Percentiles rank a stretch among this genome's conserved stretches.
Evolutionary conservation across 2,329 filamentous ascomycete genomes (phyloP).

Genomic region (Nemania sp.): DNA sequence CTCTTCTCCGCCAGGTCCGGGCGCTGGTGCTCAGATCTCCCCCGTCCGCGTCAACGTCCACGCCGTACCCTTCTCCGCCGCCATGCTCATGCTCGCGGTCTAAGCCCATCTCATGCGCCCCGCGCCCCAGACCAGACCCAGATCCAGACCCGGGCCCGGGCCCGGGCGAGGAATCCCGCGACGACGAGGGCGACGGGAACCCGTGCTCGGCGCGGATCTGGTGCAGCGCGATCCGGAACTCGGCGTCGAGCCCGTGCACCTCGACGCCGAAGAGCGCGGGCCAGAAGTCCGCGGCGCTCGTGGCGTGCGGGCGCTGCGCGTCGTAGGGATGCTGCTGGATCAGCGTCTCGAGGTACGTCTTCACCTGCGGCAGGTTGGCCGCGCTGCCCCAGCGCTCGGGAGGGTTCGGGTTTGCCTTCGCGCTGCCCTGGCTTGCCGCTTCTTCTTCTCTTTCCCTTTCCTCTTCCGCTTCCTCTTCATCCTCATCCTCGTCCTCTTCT

Average conservation of each 20-base stretch:
- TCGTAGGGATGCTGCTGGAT: slow-evolving; percentile 78
- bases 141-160: no score
- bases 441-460: slow-evolving; percentile 2
- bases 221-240: slow-evolving; percentile 54
- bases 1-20: slow-evolving; percentile 25
- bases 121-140: background rate
- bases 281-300: slow-evolving; percentile 77
- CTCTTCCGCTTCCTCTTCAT: slow-evolving; percentile 18
- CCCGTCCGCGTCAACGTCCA: slow-evolving; percentile 22
- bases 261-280: slow-evolving; percentile 80
- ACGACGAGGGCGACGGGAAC: background rate
- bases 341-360: slow-evolving; percentile 74
- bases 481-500: slow-evolving; percentile 6
- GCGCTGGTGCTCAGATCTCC: background rate
- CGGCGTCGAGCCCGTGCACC: slow-evolving; percentile 73
- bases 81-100: slow-evolving; percentile 20
- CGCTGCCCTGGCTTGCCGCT: no score
- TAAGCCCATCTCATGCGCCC: slow-evolving; percentile 29
- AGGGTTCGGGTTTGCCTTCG: background rate
- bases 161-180: background rate
- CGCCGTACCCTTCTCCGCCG: slow-evolving; percentile 9
- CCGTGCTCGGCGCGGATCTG: slow-evolving; percentile 33
- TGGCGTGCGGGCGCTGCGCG: slow-evolving; percentile 58
- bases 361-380: slow-evolving; percentile 51
- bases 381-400: slow-evolving; percentile 48